phyloP scores from a whole-genome alignment of 208 protist species.

The Leptomonas seymouri region DNA sequence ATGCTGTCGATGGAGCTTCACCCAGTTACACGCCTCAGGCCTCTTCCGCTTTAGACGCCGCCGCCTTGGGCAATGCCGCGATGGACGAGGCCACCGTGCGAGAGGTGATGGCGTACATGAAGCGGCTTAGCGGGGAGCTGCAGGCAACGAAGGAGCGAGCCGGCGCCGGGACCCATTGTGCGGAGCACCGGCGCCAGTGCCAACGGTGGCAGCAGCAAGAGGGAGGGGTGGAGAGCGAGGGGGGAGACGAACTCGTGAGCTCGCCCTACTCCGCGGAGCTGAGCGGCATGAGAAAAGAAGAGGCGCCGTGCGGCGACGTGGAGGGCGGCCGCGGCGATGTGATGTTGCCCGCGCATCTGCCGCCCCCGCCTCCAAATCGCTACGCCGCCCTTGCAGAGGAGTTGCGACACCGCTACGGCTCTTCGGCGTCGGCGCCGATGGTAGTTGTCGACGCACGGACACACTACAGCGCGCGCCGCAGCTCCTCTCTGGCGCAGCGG shows the following conservation, averaged over 20 bases:
- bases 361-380: not conserved
- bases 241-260: not conserved
- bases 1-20: not conserved
- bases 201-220: not conserved
- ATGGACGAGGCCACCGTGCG: conserved; percentile 42
- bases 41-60: conserved; percentile 12
- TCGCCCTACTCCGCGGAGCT: conserved; percentile 6
- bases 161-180: not conserved
- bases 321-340: not conserved
- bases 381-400: conserved; percentile 23
- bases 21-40: not conserved
- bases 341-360: not conserved
- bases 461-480: not conserved
- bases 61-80: not conserved
- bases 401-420: conserved; percentile 28
- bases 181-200: conserved; percentile 12
- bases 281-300: not conserved
- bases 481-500: not conserved
- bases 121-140: conserved; percentile 65
- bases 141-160: conserved; percentile 23
- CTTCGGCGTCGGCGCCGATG: conserved; percentile 16
- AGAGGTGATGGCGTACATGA: conserved; percentile 67
- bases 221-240: not conserved
- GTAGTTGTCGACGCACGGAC: conserved; percentile 30
- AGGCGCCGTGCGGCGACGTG: not conserved